Conservation (phyloP, 2,329 filamentous ascomycete species). For the Saccharata proteae region DNA sequence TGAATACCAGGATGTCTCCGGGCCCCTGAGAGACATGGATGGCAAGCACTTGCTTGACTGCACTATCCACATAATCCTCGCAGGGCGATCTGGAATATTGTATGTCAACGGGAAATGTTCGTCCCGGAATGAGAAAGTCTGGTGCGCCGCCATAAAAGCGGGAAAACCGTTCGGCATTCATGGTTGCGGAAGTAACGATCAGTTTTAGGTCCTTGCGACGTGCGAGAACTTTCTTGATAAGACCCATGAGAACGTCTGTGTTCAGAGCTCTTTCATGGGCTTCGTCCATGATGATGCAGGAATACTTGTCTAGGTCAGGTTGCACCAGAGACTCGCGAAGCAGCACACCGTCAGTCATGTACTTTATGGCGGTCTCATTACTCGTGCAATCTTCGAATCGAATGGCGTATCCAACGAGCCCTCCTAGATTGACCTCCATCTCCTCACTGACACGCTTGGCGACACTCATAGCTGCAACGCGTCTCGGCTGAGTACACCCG, state of each 20-base stretch:
- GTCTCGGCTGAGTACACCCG: slow-evolving; percentile 87
- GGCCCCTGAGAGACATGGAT: slow-evolving; percentile 91
- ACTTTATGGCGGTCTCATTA: slow-evolving; percentile 91
- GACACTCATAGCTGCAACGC: slow-evolving; percentile 97
- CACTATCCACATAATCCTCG: slow-evolving; percentile 94
- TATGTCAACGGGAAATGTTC: slow-evolving; percentile 94
- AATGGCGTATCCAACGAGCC: slow-evolving; percentile 88
- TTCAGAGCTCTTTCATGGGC: slow-evolving; percentile 94
- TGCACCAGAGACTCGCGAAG: slow-evolving; percentile 88
- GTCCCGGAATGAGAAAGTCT: slow-evolving; percentile 89
- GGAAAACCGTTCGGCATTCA: slow-evolving; percentile 95
- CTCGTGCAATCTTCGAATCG: slow-evolving; percentile 98
- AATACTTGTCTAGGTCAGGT: slow-evolving; percentile 86
- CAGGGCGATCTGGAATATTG: slow-evolving; percentile 91
- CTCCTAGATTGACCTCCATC: slow-evolving; percentile 87
- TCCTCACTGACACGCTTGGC: slow-evolving; percentile 97
- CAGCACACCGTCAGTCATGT: slow-evolving; percentile 96
- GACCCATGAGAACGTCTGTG: slow-evolving; percentile 91
- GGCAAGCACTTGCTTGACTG: slow-evolving; percentile 87
- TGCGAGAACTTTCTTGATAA: slow-evolving; percentile 94
- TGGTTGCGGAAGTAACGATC: slow-evolving; percentile 95
- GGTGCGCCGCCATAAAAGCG: slow-evolving; percentile 93
- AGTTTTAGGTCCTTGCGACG: slow-evolving; percentile 83
- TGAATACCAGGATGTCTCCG: slow-evolving; percentile 95
- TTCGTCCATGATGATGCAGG: slow-evolving; percentile 99